Base-by-base conservation (phyloP, 257 asterid species). In the Nicotiana sylvestris region DNA sequence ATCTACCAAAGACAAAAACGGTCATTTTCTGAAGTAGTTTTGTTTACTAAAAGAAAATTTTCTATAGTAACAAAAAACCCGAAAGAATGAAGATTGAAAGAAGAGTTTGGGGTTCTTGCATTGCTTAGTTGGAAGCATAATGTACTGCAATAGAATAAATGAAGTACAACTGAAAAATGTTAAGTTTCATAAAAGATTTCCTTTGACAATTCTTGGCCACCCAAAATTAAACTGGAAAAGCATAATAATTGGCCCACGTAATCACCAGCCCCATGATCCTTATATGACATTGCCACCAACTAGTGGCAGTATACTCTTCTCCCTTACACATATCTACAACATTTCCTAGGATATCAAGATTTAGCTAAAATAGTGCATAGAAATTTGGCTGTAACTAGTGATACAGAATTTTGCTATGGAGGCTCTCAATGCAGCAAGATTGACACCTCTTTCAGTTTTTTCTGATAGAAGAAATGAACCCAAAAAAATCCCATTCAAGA, bases 371-470 rank as follows among this genome's bases (percentile, higher is more conserved):
- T 53, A 13, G 12, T 10, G 17, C 57, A 53, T 53, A 53, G 17
- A 53, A 53, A 53, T 53, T 53, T 53, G 16, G 17, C 16, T 53
- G 57, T 53, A 53, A 53, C 57, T 53, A 53, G 17, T 53, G 57
- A 53, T 53, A 53, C 57, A 9, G 46, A 69, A 53, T 82, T 80
- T 74, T 85, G 85, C 87, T 72, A 96, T 96, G 99, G 94, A 92
- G 90, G 95, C 97, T 85, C 87, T 94, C 76, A 93, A 96, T 85
- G 95, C 95, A 78, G 93, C 77, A 86, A 92, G 90, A 70, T 87
- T 90, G 85, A 90, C 90, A 67, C 93, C 98, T 61, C 81, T 94
- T 25, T 94, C 98, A 39, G 97, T 94, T 86, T 93, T 94, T 74
- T 88, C 97, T 61, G 90, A 89, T 18, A 91, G 93, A 87, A 89